Evolutionary conservation across 306 rosid species (phyloP).

Genomic region (Urtica urens): DNA sequence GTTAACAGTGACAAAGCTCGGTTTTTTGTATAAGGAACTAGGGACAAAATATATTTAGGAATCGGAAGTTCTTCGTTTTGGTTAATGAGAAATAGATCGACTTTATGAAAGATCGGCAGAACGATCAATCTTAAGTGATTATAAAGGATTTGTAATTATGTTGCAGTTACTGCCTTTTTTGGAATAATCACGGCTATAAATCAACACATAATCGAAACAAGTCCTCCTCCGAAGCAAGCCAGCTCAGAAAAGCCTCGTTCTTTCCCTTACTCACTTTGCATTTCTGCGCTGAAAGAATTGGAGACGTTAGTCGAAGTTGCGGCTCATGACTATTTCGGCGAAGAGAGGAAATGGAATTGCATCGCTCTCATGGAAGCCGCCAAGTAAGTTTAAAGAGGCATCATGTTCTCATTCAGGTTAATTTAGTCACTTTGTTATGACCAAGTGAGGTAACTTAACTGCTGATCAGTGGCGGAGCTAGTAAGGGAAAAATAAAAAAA

Average conservation of each 20-base stretch:
- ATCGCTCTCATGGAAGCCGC: slow-evolving; percentile 73
- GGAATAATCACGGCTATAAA: slow-evolving; percentile 86
- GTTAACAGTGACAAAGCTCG: too few relatives aligned
- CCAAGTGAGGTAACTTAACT: too few relatives aligned
- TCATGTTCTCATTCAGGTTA: slow-evolving; percentile 7
- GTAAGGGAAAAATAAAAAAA: too few relatives aligned
- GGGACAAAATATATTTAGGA: too few relatives aligned
- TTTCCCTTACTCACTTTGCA: slow-evolving; percentile 71
- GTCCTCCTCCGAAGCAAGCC: slow-evolving; percentile 30
- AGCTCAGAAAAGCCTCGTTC: slow-evolving; percentile 37
- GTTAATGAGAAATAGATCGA: too few relatives aligned
- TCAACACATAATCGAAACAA: slow-evolving; percentile 65
- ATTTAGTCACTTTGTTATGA: neutral
- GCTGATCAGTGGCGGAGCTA: too few relatives aligned
- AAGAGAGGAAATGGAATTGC: slow-evolving; percentile 86
- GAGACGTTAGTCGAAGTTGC: slow-evolving; percentile 87
- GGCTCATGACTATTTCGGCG: slow-evolving; percentile 77
- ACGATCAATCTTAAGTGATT: neutral
- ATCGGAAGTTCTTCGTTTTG: too few relatives aligned
- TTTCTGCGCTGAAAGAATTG: slow-evolving; percentile 84
- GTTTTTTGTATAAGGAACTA: too few relatives aligned
- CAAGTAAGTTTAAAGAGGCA: slow-evolving; percentile 70
- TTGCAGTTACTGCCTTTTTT: slow-evolving; percentile 71
- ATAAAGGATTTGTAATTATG: slow-evolving; percentile 16
- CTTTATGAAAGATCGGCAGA: too few relatives aligned